Evolutionary conservation across 2,329 filamentous ascomycete species (phyloP).

Genomic region (Aspergillus brasiliensis): DNA sequence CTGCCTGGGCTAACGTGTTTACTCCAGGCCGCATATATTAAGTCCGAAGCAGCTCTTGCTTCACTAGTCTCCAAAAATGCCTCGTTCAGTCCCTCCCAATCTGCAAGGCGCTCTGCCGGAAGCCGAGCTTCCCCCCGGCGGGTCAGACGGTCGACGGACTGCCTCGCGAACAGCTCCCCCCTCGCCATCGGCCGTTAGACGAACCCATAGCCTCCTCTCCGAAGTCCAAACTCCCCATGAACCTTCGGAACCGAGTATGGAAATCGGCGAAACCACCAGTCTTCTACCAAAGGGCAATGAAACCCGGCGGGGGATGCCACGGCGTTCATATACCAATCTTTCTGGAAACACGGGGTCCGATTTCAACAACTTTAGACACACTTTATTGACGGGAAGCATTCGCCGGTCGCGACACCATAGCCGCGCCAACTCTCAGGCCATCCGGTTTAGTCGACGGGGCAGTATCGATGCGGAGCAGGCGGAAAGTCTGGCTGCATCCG

Average conservation of each 20-base stretch:
- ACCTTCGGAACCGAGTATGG: constrained; percentile 32
- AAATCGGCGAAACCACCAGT: constrained; percentile 39
- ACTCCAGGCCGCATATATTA: background rate
- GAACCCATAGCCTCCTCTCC: constrained; percentile 31
- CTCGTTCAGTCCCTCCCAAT: constrained; percentile 35
- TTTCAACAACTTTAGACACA: constrained; percentile 35
- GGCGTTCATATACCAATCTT: constrained; percentile 41
- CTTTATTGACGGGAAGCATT: constrained; percentile 38
- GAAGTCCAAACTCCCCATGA: constrained; percentile 38
- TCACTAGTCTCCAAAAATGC: constrained; percentile 25
- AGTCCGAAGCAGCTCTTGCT: constrained; percentile 3
- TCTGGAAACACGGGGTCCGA: constrained; percentile 37
- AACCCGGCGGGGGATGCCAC: constrained; percentile 23
- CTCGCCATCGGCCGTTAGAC: constrained; percentile 38
- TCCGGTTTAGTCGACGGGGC: constrained; percentile 56
- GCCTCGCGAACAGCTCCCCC: constrained; percentile 37
- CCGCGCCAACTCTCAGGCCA: constrained; percentile 52
- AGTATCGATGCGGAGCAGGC: constrained; percentile 55
- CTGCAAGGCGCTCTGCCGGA: constrained; percentile 20
- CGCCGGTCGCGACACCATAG: constrained; percentile 50
- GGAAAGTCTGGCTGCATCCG: constrained; percentile 40
- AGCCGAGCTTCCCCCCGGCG: constrained; percentile 13
- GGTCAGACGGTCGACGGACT: constrained; percentile 11
- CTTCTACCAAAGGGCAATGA: constrained; percentile 30
- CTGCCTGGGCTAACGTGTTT: background rate